These are phyloP conservation scores for Baorangia bicolor DNA, from an alignment of 768 basidiomycete species.

Conservation along the genomic window DNA sequence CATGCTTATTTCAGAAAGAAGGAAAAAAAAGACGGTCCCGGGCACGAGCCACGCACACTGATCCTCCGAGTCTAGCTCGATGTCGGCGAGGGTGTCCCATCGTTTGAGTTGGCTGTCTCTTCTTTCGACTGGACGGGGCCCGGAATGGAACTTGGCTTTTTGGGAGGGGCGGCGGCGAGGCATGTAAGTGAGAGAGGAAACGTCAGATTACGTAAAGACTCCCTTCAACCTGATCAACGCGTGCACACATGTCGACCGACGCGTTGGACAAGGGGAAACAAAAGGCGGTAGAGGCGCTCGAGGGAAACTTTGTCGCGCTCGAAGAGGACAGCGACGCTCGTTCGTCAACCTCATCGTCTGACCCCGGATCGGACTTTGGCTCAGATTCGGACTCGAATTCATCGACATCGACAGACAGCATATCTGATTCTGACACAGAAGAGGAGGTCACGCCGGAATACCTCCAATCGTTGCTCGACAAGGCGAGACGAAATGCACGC, in stretches of 20 bases:
- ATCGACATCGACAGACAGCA: constrained; percentile 33
- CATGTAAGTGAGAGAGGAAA: constrained; percentile 34
- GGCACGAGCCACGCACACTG: constrained; percentile 52
- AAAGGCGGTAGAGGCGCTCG: background rate
- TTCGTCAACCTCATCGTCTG: background rate
- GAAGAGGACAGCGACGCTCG: background rate
- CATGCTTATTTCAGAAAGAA: background rate
- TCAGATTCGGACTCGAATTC: constrained; percentile 33
- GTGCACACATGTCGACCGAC: constrained; percentile 3
- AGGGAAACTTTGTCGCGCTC: background rate
- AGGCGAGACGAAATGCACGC: constrained; percentile 53
- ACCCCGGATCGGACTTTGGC: background rate
- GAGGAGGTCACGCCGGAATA: constrained; percentile 56
- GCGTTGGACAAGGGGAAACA: constrained; percentile 5
- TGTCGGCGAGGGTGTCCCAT: constrained; percentile 68
- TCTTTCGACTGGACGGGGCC: constrained; percentile 50
- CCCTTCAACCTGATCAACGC: too few species aligned
- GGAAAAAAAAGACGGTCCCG: background rate
- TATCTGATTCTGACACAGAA: constrained; percentile 36
- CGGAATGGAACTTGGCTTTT: constrained; percentile 34
- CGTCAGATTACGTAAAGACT: constrained; percentile 18
- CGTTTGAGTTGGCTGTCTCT: constrained; percentile 54
- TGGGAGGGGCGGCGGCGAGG: constrained; percentile 42
- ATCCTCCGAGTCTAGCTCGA: constrained; percentile 78
- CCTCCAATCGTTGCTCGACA: constrained; percentile 60